These are phyloP conservation scores for Lachancea meyersii DNA, from an alignment of 805 yeast species.

Conservation along the genomic window DNA sequence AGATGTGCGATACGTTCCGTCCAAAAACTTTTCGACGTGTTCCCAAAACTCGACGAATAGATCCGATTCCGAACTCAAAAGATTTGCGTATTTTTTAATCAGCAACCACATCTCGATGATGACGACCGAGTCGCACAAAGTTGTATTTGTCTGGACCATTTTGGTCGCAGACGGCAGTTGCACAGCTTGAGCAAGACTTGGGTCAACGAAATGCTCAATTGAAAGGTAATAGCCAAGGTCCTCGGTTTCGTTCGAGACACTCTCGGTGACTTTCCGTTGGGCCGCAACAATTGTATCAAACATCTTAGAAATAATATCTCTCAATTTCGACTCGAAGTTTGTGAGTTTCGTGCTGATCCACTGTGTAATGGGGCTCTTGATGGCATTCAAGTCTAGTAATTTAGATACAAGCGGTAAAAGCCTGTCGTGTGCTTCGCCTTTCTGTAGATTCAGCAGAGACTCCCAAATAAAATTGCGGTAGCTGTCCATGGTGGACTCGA, in stretches of 20 bases:
- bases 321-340: slow-evolving; percentile 35
- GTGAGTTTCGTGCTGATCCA: slow-evolving; percentile 52
- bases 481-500: slow-evolving; percentile 45
- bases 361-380: slow-evolving; percentile 56
- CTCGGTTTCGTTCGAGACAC: slow-evolving; percentile 25
- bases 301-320: slow-evolving; percentile 39
- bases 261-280: slow-evolving; percentile 37
- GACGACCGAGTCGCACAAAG: slow-evolving; percentile 46
- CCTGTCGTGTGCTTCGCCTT: slow-evolving; percentile 19
- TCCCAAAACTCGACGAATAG: slow-evolving; percentile 48
- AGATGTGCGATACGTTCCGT: slow-evolving; percentile 40
- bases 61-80: slow-evolving; percentile 34
- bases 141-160: slow-evolving; percentile 13
- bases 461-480: slow-evolving; percentile 54
- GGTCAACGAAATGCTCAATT: slow-evolving; percentile 22
- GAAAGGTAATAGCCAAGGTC: slow-evolving; percentile 32
- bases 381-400: slow-evolving; percentile 55
- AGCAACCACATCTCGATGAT: slow-evolving; percentile 57
- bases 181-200: slow-evolving; percentile 7
- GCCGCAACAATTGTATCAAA: slow-evolving; percentile 36
- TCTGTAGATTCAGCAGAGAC: slow-evolving; percentile 31
- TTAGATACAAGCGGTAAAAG: slow-evolving; percentile 45
- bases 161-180: slow-evolving; percentile 1
- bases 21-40: slow-evolving; percentile 48
- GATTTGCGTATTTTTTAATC: slow-evolving; percentile 37